Evolutionary conservation across 495 filamentous ascomycete genomes (phyloP), one percentile per base, ranked within the genome.

Genomic region (Usnea hakonensis): DNA sequence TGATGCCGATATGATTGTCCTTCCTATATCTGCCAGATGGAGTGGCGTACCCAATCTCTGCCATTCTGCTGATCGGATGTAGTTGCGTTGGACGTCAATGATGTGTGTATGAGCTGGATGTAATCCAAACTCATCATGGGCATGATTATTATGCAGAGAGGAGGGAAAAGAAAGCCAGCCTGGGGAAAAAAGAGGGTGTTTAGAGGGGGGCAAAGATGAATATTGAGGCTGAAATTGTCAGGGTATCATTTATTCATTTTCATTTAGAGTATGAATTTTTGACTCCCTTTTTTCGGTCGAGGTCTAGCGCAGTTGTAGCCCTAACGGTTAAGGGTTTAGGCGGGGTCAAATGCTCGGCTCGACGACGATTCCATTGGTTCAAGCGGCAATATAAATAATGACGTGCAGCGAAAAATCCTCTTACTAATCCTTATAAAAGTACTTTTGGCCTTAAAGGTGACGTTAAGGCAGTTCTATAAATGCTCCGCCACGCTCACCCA

Each of bases 1-100:
- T 33, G 32, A 32, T 35, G 46, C 32, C 23, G 57, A 21, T 2
- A 35, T 33, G 23, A 1, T 21, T 23, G 32, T 53, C 28, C 58
- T 64, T 30, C n/a, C 35, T 26, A 13, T 43, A 10, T 26, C 32
- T 46, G 30, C 28, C 23, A 3, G 28, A 13, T 53, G 35, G 28
- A 14, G 37, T 26, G 59, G 38, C 56, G 33, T 64, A 60, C 44
- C 56, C 43, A 11, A 60, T n/a, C 28, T 64, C 62, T 44, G 62
- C 56, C 62, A 64, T 64, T 6, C 33, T 43, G 62, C 23, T 58
- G 56, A 2, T 17, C 1, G 38, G 35, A 19, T 13, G 36, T 35
- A 16, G 26, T 17, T 21, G 50, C 28, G 59, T 28, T 13, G 6
- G 36, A 7, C 19, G 37, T 61, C 8, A 1, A 9, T 0, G 32